Evolutionary conservation across 306 rosid species (phyloP).

Genomic region (Trichosanthes truncata): DNA sequence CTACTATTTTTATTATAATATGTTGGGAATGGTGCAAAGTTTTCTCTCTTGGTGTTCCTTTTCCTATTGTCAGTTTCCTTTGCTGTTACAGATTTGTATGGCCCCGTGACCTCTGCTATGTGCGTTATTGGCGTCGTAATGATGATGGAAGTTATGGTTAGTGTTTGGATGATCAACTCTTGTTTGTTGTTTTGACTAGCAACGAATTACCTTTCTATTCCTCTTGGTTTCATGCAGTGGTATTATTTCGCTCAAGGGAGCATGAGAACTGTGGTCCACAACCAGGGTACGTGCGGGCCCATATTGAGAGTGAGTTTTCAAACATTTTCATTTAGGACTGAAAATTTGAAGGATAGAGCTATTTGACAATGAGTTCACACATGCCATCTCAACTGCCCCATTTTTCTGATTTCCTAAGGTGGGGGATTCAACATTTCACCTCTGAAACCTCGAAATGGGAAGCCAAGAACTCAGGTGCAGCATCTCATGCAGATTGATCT

Average conservation of each 20-base stretch:
- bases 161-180: conserved; percentile 13
- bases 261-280: conserved; percentile 92
- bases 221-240: conserved; percentile 58
- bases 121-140: conserved; percentile 98
- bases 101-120: conserved; percentile 99
- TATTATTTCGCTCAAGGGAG: conserved; percentile 88
- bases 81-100: conserved; percentile 71
- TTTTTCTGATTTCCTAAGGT: conserved; percentile 38
- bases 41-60: background rate
- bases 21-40: background rate
- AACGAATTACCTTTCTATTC: background rate
- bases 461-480: conserved; percentile 95
- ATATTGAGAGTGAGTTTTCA: conserved; percentile 76
- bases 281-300: conserved; percentile 95
- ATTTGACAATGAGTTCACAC: conserved; percentile 3
- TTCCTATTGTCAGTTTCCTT: background rate
- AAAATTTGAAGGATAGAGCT: conserved; percentile 15
- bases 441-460: conserved; percentile 84
- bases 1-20: background rate
- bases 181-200: background rate
- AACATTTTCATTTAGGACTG: conserved; percentile 8
- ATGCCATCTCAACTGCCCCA: conserved; percentile 8
- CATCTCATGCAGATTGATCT: conserved; percentile 98
- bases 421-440: conserved; percentile 97
- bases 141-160: conserved; percentile 97